Base-by-base conservation (phyloP, 2,329 filamentous ascomycete species). In the Paecilomyces variotii region DNA sequence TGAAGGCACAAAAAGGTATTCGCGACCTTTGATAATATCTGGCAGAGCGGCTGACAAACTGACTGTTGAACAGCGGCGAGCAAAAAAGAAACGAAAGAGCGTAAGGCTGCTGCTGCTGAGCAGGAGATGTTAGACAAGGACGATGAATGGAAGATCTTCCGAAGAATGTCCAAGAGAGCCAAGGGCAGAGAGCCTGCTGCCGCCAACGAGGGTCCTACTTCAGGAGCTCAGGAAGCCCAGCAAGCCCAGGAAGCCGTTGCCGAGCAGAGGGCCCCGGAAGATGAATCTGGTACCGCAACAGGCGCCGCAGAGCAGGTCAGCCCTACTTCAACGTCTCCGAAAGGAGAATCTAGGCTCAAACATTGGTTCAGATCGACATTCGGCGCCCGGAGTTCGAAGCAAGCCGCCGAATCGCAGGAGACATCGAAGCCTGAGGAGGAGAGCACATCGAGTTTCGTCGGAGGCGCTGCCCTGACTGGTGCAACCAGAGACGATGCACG, bases 361-460 rank as follows among this genome's bases (percentile, higher is more conserved):
- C 66, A 63, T 12, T 75, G 72, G 72, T 70, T 75, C 62, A 69
- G 65, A 27, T 67, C 67, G 49, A 64, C 65, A 57, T 56, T 72
- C 6, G 61, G 67, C 11, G 69, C 39, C 39, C 39, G 39, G 66
- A 59, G 71, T 67, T 2, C 60, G 65, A 25, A 71, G 68, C 57
- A 65, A 64, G 1, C 62, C 64, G 2, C 59, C 64, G 12, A 64
- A 60, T 25, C 57, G 52, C 56, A 58, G 56, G 55, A 60, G 50
- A 35, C 26, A 14, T 9, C 25, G 27, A 56, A 54, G 51, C 50
- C 27, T 50, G 57, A 34, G 26, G 49, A 34, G 55, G 55, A 51
- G 4, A 25, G 2, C 24, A 60, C 56, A 25, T 32, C 61, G n/a
- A 60, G 62, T 1, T 67, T 67, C 24, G 52, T 62, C 7, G 67